Conservation (phyloP, 2,329 filamentous ascomycete genomes). For the Diaporthe australafricana region DNA sequence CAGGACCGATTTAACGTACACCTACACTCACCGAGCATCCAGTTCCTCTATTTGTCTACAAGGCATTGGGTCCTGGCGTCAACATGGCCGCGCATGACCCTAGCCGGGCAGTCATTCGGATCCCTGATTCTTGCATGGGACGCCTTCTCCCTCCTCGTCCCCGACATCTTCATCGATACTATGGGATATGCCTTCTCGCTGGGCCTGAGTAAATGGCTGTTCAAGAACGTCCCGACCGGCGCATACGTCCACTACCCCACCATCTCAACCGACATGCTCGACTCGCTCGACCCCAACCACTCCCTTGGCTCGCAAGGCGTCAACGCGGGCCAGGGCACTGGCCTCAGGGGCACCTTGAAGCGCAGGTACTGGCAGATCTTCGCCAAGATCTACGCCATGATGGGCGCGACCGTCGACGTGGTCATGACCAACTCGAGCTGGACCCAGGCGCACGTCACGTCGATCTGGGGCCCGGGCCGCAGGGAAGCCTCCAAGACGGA, state of each 20-base stretch:
- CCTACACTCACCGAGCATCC: conserved; percentile 83
- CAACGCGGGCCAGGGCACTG: conserved; percentile 85
- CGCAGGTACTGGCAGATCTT: conserved; percentile 89
- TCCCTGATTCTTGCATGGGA: conserved; percentile 91
- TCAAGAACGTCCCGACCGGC: conserved; percentile 82
- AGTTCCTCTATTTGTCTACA: conserved; percentile 91
- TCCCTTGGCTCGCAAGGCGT: conserved; percentile 74
- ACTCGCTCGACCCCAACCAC: conserved; percentile 76
- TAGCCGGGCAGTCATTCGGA: conserved; percentile 92
- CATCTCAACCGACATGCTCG: conserved; percentile 97
- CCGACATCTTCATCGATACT: conserved; percentile 95
- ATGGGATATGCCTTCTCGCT: conserved; percentile 97
- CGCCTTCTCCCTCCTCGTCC: conserved; percentile 89
- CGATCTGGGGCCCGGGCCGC: conserved; percentile 78
- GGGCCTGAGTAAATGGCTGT: conserved; percentile 84
- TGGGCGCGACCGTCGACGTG: conserved; percentile 86
- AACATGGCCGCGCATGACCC: conserved; percentile 91
- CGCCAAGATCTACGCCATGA: conserved; percentile 82
- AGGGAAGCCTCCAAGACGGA: conserved; percentile 55
- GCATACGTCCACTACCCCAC: conserved; percentile 99
- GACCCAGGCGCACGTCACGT: conserved; percentile 86
- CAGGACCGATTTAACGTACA: conserved; percentile 92
- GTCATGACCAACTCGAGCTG: conserved; percentile 98
- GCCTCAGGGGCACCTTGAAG: conserved; percentile 78
- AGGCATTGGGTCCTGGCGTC: conserved; percentile 87